Percentiles rank a stretch among this genome's conserved stretches.
phyloP scores from a whole-genome alignment of 2,329 filamentous ascomycete species.

The Trichoderma aggressivum region DNA sequence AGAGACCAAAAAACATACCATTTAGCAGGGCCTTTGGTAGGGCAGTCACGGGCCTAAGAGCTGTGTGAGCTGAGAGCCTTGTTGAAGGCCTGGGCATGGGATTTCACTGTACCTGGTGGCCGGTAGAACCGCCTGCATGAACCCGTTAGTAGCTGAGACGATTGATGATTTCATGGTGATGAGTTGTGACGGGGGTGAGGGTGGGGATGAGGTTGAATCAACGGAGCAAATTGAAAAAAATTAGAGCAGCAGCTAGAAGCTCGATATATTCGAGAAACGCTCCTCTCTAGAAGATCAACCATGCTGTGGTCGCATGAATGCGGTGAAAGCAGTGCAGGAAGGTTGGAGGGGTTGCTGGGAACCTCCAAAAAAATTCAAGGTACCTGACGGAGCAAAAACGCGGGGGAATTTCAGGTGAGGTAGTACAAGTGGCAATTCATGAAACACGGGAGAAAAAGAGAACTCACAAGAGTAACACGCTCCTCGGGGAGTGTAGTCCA shows the following conservation, averaged over 20 bases:
- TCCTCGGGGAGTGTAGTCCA: constrained; percentile 44
- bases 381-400: constrained; percentile 10
- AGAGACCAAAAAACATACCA: constrained; percentile 54
- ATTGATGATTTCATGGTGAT: background rate
- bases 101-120: constrained; percentile 64
- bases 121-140: constrained; percentile 63
- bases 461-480: constrained; percentile 54
- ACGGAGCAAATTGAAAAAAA: background rate
- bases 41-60: constrained; percentile 74
- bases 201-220: background rate
- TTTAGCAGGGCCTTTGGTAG: constrained; percentile 76
- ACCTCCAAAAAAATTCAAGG: constrained; percentile 8
- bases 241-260: background rate
- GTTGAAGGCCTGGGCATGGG: background rate
- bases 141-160: constrained; percentile 20
- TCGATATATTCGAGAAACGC: background rate
- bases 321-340: background rate
- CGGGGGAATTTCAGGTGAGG: constrained; percentile 11
- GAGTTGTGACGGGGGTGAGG: background rate
- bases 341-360: background rate
- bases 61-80: background rate
- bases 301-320: background rate
- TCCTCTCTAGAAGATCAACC: background rate
- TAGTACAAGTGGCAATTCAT: constrained; percentile 10
- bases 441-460: background rate